phyloP scores from a whole-genome alignment of 345 rosid species.

The Erysimum cheiranthoides region DNA sequence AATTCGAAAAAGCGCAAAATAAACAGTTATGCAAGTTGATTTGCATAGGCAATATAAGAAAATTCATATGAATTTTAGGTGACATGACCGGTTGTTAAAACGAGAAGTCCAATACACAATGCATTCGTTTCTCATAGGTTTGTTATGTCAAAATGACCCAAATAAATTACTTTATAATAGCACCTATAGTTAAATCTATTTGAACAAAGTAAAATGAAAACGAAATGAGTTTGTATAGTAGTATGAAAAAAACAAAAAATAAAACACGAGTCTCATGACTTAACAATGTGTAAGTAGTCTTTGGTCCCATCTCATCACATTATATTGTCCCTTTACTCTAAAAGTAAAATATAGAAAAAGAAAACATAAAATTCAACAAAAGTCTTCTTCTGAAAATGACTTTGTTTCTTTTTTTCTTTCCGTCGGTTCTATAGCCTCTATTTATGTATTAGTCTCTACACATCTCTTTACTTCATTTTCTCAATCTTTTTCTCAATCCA shows the following conservation, averaged over 20 bases:
- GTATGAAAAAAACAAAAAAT: not conserved
- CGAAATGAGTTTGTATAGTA: not conserved
- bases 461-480: slow-evolving; percentile 58
- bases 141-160: not conserved
- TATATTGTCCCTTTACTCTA: slow-evolving; percentile 5
- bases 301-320: slow-evolving; percentile 9
- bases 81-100: not conserved
- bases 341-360: not conserved
- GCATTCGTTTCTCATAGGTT: not conserved
- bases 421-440: slow-evolving; percentile 9
- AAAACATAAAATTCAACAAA: slow-evolving; percentile 26
- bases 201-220: not conserved
- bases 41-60: not conserved
- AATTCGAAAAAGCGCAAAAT: not conserved
- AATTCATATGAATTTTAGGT: not conserved
- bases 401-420: not conserved
- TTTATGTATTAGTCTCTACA: slow-evolving; percentile 8
- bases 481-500: slow-evolving; percentile 50
- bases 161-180: not conserved
- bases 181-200: not conserved
- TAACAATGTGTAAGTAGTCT: not conserved
- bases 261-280: slow-evolving; percentile 23
- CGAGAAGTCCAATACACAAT: not conserved
- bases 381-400: slow-evolving; percentile 26
- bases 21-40: not conserved